Evolutionary conservation across 768 basidiomycete species (phyloP).

Genomic region (Podaxis carcinomalis): DNA sequence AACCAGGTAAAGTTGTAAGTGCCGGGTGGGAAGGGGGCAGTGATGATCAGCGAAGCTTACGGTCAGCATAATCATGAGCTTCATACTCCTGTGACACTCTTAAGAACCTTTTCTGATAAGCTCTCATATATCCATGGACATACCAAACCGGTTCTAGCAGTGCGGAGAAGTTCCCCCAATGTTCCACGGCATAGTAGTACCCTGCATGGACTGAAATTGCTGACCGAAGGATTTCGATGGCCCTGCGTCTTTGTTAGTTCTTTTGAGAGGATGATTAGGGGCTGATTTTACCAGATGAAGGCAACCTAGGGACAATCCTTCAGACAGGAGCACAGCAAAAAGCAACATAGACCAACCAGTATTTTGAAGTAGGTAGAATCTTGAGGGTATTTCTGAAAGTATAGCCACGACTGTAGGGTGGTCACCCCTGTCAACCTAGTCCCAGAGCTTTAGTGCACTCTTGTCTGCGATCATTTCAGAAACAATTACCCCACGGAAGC

Average conservation of each 20-base stretch:
- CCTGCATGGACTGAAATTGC: slow-evolving; percentile 4
- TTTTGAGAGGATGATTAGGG: background rate
- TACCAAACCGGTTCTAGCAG: slow-evolving; percentile 1
- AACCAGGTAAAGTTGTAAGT: background rate
- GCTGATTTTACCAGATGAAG: background rate
- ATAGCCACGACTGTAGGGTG: slow-evolving; percentile 8
- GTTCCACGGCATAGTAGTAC: slow-evolving; percentile 9
- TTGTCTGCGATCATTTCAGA: background rate
- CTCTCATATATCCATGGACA: background rate
- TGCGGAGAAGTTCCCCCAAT: background rate
- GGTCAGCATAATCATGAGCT: slow-evolving; percentile 10
- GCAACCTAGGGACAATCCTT: background rate
- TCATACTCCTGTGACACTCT: slow-evolving; percentile 2
- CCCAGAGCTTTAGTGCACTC: background rate
- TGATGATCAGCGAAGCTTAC: background rate
- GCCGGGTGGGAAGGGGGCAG: background rate
- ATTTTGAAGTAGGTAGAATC: background rate
- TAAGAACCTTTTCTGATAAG: background rate
- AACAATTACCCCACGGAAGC: background rate
- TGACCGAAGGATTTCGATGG: slow-evolving; percentile 4
- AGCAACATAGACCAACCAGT: background rate
- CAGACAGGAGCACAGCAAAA: background rate
- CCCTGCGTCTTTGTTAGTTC: background rate
- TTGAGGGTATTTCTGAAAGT: slow-evolving; percentile 9
- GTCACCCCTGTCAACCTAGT: slow-evolving; percentile 3